Evolutionary conservation across 2,329 filamentous ascomycete species (phyloP).

Genomic region (Arthrobotrys iridis): DNA sequence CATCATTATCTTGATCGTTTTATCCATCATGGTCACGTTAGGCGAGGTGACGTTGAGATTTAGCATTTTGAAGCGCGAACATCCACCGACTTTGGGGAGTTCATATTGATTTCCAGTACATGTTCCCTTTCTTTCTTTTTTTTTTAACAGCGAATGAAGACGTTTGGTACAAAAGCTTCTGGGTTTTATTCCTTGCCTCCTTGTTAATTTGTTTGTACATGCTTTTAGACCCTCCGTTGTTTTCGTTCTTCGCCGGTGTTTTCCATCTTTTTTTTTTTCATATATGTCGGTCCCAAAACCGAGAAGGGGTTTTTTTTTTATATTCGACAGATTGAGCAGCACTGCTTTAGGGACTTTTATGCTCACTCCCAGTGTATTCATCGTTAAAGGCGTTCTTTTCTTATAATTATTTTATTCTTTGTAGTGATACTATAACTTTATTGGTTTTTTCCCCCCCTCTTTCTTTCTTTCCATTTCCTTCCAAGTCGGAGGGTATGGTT

Average conservation of each 20-base stretch:
- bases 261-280: neutral
- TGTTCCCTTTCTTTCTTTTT: neutral
- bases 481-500: too few species aligned
- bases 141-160: constrained; percentile 18
- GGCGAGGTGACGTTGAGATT: constrained; percentile 90
- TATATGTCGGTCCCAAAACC: too few species aligned
- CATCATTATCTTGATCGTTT: constrained; percentile 89
- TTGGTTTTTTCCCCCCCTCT: too few species aligned
- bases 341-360: neutral
- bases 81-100: constrained; percentile 58
- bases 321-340: constrained; percentile 16
- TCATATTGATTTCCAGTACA: constrained; percentile 31
- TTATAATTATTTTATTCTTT: constrained; percentile 1
- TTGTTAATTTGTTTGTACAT: neutral
- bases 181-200: neutral
- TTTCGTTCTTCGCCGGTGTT: constrained; percentile 5
- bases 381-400: too few species aligned
- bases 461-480: too few species aligned
- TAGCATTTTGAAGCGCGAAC: constrained; percentile 70
- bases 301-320: neutral
- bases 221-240: too few species aligned
- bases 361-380: neutral
- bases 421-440: neutral
- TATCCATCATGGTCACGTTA: constrained; percentile 90
- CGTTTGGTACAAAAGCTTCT: constrained; percentile 11